Evolutionary conservation across 2,329 filamentous ascomycete genomes (phyloP), one percentile per base, ranked within the genome.

Genomic region (Raffaelea arxii): DNA sequence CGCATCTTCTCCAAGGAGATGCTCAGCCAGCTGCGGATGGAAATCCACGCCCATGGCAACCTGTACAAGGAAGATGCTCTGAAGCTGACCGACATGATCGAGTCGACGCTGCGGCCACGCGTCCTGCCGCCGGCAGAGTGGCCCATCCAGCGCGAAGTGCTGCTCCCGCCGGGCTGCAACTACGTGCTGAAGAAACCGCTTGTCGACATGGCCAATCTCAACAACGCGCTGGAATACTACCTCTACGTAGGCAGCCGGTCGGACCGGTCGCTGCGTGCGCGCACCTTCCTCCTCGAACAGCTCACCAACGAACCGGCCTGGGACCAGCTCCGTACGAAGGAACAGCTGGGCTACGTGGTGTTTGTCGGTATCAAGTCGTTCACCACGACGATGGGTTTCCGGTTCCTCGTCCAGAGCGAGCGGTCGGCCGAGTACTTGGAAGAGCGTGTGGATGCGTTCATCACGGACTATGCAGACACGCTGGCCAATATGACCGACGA

Each of bases 311-410:
- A 98, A 66, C 90, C 90, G 4, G 85, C 85, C 9, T 98, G 97
- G 60, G 88, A 98, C 64, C 89, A 94, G 62, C 74, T 98, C 7
- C 80, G 92, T 43, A 97, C 92, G 38, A 96, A 97, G 65, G 91
- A 98, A 63, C 91, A 98, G 65, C 82, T 98, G 6, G 92, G 92
- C 12, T 98, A 98, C 56, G 86, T 98, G 45, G 91, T 98, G 1
- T 95, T 91, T 65, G 91, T 86, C 42, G 86, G 88, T 24, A 73
- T 80, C 11, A 74, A 83, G 35, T 75, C 77, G 44, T 79, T 84
- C 46, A 69, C 80, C n/a, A 89, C 85, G 1, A 91, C 84, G 0
- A 83, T 87, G 56, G 87, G 86, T 1, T 92, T 92, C 65, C 78
- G 90, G 6, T 84, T 98, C 53, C 77, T 97, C 51, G 88, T 98